These are phyloP conservation scores for Phaffomyces antillensis DNA, from an alignment of 805 yeast genomes.

Conservation along the genomic window DNA sequence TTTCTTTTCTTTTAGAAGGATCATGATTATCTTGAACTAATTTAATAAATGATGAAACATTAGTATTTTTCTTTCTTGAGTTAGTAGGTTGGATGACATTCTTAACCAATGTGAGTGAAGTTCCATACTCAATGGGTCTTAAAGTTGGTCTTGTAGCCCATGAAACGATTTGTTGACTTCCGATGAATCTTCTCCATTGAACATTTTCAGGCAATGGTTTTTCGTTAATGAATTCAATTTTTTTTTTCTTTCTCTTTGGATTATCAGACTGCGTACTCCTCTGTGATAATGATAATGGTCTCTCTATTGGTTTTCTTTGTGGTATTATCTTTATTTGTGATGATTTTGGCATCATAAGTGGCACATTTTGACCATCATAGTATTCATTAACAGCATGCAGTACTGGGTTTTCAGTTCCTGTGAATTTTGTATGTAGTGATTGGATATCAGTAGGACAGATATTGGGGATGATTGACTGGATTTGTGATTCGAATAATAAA, in stretches of 20 bases:
- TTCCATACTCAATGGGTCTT: slow-evolving; percentile 38
- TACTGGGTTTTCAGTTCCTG: slow-evolving; percentile 22
- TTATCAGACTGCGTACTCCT: background rate
- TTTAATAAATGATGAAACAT: slow-evolving; percentile 28
- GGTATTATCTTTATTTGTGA: background rate
- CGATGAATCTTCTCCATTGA: slow-evolving; percentile 44
- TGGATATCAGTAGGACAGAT: slow-evolving; percentile 19
- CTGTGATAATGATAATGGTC: background rate
- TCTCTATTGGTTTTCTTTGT: background rate
- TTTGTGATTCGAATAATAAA: slow-evolving; percentile 24
- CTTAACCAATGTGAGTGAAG: slow-evolving; percentile 34
- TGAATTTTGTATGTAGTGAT: slow-evolving; percentile 24
- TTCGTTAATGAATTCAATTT: background rate
- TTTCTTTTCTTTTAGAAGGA: slow-evolving; percentile 37
- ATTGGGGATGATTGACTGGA: slow-evolving; percentile 30
- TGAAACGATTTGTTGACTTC: slow-evolving; percentile 52
- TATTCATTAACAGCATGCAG: slow-evolving; percentile 34
- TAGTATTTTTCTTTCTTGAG: slow-evolving; percentile 16
- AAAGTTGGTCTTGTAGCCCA: slow-evolving; percentile 68
- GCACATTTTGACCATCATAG: slow-evolving; percentile 23
- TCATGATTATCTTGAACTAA: slow-evolving; percentile 22
- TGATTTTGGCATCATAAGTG: background rate
- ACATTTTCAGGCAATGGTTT: slow-evolving; percentile 8
- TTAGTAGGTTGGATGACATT: slow-evolving; percentile 21
- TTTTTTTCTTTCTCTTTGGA: background rate